Percentiles rank a stretch among this genome's conserved stretches.
Evolutionary conservation across 805 yeast species (phyloP).

Genomic region (Cyberlindnera meyerae): DNA sequence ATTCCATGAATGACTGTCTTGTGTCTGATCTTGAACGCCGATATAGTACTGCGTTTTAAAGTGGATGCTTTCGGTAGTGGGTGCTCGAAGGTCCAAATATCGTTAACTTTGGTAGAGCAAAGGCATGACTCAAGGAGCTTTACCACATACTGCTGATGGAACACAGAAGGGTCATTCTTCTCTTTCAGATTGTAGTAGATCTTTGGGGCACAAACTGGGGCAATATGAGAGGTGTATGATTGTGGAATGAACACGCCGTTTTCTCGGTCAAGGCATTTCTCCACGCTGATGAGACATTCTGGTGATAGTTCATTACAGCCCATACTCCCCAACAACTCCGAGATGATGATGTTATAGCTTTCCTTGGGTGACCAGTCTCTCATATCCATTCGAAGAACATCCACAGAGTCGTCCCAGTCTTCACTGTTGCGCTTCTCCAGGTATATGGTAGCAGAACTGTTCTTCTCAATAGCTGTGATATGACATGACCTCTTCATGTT

Average conservation of each 20-base stretch:
- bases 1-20: conserved; percentile 66
- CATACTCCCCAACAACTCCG: conserved; percentile 85
- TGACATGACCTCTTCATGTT: conserved; percentile 21
- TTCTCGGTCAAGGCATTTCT: conserved; percentile 33
- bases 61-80: conserved; percentile 56
- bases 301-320: conserved; percentile 92
- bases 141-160: conserved; percentile 44
- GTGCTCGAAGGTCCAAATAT: conserved; percentile 60
- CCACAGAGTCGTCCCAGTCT: conserved; percentile 50
- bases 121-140: conserved; percentile 37
- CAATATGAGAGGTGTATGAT: conserved; percentile 51
- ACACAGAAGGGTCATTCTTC: conserved; percentile 29
- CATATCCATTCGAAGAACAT: conserved; percentile 54
- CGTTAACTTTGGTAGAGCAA: conserved; percentile 42
- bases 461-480: conserved; percentile 70
- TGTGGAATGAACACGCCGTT: conserved; percentile 59
- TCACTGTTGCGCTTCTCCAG: conserved; percentile 44
- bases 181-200: conserved; percentile 35
- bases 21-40: conserved; percentile 40
- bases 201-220: conserved; percentile 63
- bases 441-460: conserved; percentile 51
- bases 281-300: conserved; percentile 56
- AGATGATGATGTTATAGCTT: conserved; percentile 56
- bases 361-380: conserved; percentile 41
- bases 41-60: conserved; percentile 26